Evolutionary conservation across 2,329 filamentous ascomycete species (phyloP).

Genomic region (Fusarium verticillioides): DNA sequence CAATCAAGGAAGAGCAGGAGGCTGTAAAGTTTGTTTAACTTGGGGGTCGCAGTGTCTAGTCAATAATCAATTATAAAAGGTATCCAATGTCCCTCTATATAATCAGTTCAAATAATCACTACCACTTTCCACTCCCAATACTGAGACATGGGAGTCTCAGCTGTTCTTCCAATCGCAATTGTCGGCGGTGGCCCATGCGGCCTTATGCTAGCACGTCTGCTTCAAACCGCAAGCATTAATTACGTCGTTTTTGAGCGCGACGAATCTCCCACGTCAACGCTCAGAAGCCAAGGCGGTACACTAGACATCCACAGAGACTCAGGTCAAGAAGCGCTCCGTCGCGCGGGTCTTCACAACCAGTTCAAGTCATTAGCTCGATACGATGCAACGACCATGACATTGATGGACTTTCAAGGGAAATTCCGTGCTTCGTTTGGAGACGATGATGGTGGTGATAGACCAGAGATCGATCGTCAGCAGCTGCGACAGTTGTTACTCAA

Average conservation of each 20-base stretch:
- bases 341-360: background rate
- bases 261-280: background rate
- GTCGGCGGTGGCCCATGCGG: constrained; percentile 6
- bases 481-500: background rate
- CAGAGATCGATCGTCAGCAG: constrained; percentile 4
- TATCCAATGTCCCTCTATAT: fast-evolving
- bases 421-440: background rate
- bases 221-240: background rate
- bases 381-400: background rate
- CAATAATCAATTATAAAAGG: background rate
- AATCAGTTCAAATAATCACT: fast-evolving
- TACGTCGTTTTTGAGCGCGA: constrained; percentile 3
- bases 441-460: background rate
- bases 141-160: background rate
- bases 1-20: too few relatives aligned
- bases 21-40: too few relatives aligned
- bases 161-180: background rate
- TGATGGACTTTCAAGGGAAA: background rate
- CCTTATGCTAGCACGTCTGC: background rate
- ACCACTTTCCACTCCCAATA: background rate
- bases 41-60: too few relatives aligned
- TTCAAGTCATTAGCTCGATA: constrained; percentile 3
- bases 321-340: constrained; percentile 1
- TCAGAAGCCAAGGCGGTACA: background rate
- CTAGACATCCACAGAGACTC: background rate